Evolutionary conservation across 805 yeast genomes (phyloP).

Genomic region (Zygosaccharomyces kombuchaensis): DNA sequence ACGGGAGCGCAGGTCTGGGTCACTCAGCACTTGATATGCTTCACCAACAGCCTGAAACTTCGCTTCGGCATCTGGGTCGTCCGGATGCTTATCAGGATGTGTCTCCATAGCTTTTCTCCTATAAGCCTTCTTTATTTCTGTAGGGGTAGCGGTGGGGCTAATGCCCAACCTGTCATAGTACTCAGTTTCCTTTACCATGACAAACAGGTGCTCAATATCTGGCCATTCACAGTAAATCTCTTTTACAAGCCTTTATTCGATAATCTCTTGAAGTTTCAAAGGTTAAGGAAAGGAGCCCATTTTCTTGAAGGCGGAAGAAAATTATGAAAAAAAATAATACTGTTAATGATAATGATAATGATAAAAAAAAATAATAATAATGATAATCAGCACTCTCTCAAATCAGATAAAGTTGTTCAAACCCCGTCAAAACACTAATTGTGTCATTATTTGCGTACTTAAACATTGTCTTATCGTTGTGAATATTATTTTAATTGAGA

Average conservation of each 20-base stretch:
- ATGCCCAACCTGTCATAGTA: constrained; percentile 83
- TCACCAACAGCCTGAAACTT: constrained; percentile 71
- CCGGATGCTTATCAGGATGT: constrained; percentile 97
- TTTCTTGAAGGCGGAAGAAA: not conserved
- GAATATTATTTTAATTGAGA: not conserved
- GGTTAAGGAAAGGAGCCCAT: not conserved
- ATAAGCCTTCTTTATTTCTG: constrained; percentile 90
- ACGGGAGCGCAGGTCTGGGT: constrained; percentile 57
- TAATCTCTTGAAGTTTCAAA: not conserved
- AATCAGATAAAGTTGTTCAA: no score
- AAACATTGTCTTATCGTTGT: no score
- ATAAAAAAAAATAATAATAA: not conserved
- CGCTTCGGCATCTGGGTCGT: constrained; percentile 82
- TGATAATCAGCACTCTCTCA: not conserved
- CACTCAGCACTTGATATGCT: constrained; percentile 78
- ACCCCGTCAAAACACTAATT: no score
- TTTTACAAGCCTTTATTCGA: not conserved
- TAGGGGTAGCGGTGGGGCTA: constrained; percentile 60
- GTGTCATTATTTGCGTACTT: no score
- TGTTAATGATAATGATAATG: not conserved
- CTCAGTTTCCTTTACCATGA: constrained; percentile 78
- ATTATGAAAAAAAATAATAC: not conserved
- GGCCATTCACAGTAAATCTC: no score
- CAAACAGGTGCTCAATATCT: not conserved
- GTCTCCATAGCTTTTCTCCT: constrained; percentile 82